A percentile compares a stretch with the other conserved stretches of the same genome.
These are phyloP conservation scores for Yarrowia phangngaensis DNA, from an alignment of 805 yeast genomes.

Conservation along the genomic window DNA sequence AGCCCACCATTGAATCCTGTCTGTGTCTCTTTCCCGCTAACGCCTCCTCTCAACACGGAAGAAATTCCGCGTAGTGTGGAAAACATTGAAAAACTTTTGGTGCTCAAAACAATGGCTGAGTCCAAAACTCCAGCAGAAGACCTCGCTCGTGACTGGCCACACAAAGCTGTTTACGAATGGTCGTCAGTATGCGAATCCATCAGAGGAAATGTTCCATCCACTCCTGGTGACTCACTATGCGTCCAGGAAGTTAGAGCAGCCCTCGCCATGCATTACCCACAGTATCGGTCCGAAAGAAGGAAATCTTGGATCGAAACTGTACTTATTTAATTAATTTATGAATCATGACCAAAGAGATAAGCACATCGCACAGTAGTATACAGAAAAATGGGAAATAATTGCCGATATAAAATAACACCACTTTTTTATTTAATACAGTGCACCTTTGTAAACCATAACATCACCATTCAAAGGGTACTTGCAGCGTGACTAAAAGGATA, in stretches of 20 bases:
- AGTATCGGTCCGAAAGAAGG: neutral
- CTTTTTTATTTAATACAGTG: too few species aligned
- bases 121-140: constrained; percentile 2
- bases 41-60: constrained; percentile 16
- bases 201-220: constrained; percentile 2
- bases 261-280: constrained; percentile 6
- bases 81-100: neutral
- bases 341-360: too few species aligned
- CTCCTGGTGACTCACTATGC: constrained; percentile 2
- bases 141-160: neutral
- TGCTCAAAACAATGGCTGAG: constrained; percentile 7
- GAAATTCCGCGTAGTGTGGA: constrained; percentile 6
- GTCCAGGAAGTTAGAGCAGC: constrained; percentile 8
- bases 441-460: too few species aligned
- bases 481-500: too few species aligned
- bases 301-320: constrained; percentile 11
- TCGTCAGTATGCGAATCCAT: neutral
- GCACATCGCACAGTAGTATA: too few species aligned
- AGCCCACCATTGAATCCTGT: too few species aligned
- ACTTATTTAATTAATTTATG: constrained; percentile 1
- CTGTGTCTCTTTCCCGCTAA: constrained; percentile 18
- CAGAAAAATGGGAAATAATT: too few species aligned
- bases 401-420: too few species aligned
- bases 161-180: constrained; percentile 7
- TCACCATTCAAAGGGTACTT: too few species aligned